Evolutionary conservation across 2,329 filamentous ascomycete species (phyloP), one percentile per base, ranked within the genome.

Genomic region (Ramularia endophylla): DNA sequence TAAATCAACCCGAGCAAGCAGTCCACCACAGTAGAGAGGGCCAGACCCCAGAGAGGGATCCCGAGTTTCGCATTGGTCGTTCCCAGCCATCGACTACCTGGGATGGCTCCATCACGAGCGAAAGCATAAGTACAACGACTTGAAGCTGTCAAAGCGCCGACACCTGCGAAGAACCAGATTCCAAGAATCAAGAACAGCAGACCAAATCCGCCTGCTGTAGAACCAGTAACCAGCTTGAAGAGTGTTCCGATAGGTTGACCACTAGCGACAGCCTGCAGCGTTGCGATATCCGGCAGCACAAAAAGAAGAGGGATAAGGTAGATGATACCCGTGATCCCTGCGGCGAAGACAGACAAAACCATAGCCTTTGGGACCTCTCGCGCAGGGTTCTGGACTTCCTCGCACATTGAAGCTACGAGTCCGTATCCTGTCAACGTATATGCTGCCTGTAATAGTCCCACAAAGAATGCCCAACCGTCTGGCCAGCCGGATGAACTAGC

Each of bases 231-330:
- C 0, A 70, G 80, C 65, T 85, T 85, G 73, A 89, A 89, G 22
- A 89, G 67, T 3, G 82, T 69, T 7, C 82, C 83, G 47, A 90
- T 84, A 1, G 86, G 85, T 55, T 89, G 85, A 7, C 81, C 81
- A 54, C 80, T 86, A 16, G 81, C 74, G 11, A 84, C 81, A 2
- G 65, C 61, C 19, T 85, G 76, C 12, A 89, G 74, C 34, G 69
- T 63, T 47, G 77, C 54, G 5, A 88, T 74, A 36, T 83, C 74
- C 0, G 85, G 84, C 19, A 89, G 70, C 27, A 87, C 81, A 60
- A 89, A 88, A 18, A 89, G 72, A 48, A 90, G 73, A 0, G 84
- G 83, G 31, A 89, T 76, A 11, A 88, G 63, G 61, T 85, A 88
- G 50, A 80, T 61, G 7, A 83, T 58, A 5, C 81, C 81, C 0